A percentile compares a stretch with the other conserved stretches of the same genome.
Conservation (phyloP, 1,139 yeast species). For the Debaryomycetaceae sp. region DNA sequence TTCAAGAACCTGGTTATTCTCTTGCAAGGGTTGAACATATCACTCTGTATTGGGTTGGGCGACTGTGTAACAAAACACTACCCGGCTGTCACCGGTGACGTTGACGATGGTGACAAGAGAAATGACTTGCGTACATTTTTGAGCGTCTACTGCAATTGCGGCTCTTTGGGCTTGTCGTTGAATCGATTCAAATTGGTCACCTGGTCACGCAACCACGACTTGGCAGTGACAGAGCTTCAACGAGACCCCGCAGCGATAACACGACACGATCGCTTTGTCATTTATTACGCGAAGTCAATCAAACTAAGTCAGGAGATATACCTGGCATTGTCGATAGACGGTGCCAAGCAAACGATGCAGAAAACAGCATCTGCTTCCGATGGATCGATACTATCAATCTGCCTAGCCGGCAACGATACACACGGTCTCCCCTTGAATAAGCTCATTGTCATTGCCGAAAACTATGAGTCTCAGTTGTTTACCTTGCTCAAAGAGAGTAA, state of each 20-base stretch:
- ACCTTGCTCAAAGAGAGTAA: constrained; percentile 25
- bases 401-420: constrained; percentile 1
- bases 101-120: constrained; percentile 31
- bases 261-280: constrained; percentile 30
- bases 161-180: constrained; percentile 45
- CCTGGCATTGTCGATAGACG: constrained; percentile 7
- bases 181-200: constrained; percentile 45
- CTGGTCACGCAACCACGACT: constrained; percentile 44
- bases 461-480: constrained; percentile 21
- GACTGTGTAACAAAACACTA: constrained; percentile 21
- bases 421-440: constrained; percentile 5
- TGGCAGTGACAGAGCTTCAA: constrained; percentile 28
- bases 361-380: too few species aligned
- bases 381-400: constrained; percentile 3
- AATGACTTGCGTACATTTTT: constrained; percentile 39
- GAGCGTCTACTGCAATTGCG: constrained; percentile 47
- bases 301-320: constrained; percentile 42
- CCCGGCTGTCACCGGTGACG: constrained; percentile 11
- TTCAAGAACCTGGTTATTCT: constrained; percentile 49
- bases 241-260: constrained; percentile 16
- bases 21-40: constrained; percentile 39
- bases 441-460: constrained; percentile 9
- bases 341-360: constrained; percentile 1
- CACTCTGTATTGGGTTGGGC: constrained; percentile 48
- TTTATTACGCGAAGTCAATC: constrained; percentile 36